Conservation (phyloP, 768 basidiomycete species). For the Mycena rebaudengoi region DNA sequence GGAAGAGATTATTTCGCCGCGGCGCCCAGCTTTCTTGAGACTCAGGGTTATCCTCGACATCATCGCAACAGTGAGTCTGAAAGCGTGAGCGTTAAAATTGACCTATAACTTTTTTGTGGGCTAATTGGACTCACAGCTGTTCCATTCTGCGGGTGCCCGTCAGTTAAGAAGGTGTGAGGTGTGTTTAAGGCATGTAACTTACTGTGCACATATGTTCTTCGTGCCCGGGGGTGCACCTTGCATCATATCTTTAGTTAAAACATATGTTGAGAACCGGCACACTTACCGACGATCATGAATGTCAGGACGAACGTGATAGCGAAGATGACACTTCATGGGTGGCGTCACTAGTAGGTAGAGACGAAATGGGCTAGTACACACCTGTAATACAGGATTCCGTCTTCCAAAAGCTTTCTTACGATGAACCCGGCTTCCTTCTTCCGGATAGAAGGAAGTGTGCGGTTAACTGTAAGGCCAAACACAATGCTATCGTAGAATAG, state of each 20-base stretch:
- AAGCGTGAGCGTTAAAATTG: neutral
- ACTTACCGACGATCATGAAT: conserved; percentile 35
- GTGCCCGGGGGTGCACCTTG: conserved; percentile 34
- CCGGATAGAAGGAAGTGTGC: conserved; percentile 32
- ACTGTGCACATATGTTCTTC: conserved; percentile 41
- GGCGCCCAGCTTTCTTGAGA: conserved; percentile 40
- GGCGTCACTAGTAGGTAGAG: neutral
- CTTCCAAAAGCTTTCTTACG: conserved; percentile 34
- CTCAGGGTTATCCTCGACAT: conserved; percentile 57
- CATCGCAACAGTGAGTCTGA: conserved; percentile 44
- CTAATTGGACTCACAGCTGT: conserved; percentile 29
- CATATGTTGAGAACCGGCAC: neutral
- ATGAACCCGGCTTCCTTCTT: conserved; percentile 28
- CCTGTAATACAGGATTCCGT: conserved; percentile 40
- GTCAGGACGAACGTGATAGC: conserved; percentile 37
- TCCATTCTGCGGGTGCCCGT: too few relatives aligned
- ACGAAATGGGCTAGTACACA: neutral
- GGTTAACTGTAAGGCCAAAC: conserved; percentile 36
- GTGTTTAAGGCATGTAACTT: conserved; percentile 12
- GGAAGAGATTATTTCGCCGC: neutral
- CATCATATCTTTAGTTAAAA: too few relatives aligned
- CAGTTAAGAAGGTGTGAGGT: too few relatives aligned
- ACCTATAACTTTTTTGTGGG: too few relatives aligned
- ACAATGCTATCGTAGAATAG: conserved; percentile 38
- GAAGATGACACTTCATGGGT: conserved; percentile 33